Evolutionary conservation across 495 filamentous ascomycete species (phyloP), one percentile per base, ranked within the genome.

Genomic region (Talaromyces liani): DNA sequence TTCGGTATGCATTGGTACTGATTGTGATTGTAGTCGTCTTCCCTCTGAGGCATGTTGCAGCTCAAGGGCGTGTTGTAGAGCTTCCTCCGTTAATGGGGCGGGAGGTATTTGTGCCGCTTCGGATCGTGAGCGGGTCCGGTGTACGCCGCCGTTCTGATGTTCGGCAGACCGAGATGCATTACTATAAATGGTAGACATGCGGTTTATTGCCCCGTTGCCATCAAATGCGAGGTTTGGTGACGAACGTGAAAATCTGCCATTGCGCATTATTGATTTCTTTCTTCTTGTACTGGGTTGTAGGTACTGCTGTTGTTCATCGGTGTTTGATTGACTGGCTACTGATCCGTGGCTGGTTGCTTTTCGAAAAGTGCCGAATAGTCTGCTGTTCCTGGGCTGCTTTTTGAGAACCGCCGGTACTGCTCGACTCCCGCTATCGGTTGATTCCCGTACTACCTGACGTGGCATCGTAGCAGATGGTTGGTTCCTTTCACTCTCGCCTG

Each of bases 101-200:
- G 45, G 36, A 41, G 36, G 41, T 16, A 36, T 41, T 10, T 62
- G 60, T 10, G 45, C 24, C 3, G 29, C 45, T 34, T 62, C 60
- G 6, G 60, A 62, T 14, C 60, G 39, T 0, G 60, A 62, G 0
- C 60, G 25, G 51, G 60, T 53, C 2, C 60, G 60, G 12, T 29
- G 45, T 18, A 62, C 60, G 14, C 31, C 27, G n/a, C 60, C 60
- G 6, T 49, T 53, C 14, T 62, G 60, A 18, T 4, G 36, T 31
- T 61, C 59, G 3, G 18, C 59, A 18, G 60, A 49, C 2, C 60
- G 41, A 29, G 60, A 62, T 12, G 60, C 41, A n/a, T 53, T 62
- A 20, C 60, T 62, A 34, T 62, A 54, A 2, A 62, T 62, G 10
- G 60, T 62, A 24, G 60, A 62, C 60, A 62, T 62, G 24, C 60